Conservation (phyloP, 768 basidiomycete species). For the Lanmaoa rubissima region DNA sequence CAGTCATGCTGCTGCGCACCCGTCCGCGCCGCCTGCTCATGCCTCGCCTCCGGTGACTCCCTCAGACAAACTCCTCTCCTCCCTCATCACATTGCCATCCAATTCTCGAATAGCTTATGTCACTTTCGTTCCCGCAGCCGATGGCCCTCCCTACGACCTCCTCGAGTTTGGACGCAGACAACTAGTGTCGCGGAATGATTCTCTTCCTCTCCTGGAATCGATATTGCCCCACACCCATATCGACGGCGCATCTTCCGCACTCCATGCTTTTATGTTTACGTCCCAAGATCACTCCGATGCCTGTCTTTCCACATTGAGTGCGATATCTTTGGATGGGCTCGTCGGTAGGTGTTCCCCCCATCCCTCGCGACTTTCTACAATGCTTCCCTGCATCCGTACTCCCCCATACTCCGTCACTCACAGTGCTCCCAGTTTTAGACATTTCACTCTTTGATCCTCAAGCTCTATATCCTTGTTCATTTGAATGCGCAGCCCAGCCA, state of each 20-base stretch:
- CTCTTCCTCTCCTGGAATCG: constrained; percentile 44
- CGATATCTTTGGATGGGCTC: constrained; percentile 49
- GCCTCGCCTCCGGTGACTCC: constrained; percentile 33
- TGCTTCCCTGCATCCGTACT: constrained; percentile 2
- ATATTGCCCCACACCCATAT: constrained; percentile 52
- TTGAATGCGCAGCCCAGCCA: constrained; percentile 40
- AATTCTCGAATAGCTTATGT: constrained; percentile 45
- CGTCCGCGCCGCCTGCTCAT: constrained; percentile 5
- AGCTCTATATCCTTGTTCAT: constrained; percentile 54
- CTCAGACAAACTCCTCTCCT: constrained; percentile 44
- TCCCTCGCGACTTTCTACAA: background rate
- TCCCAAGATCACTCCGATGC: constrained; percentile 33
- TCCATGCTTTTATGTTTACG: constrained; percentile 60
- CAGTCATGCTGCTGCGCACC: constrained; percentile 14
- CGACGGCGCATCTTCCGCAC: constrained; percentile 38
- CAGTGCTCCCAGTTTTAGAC: constrained; percentile 38
- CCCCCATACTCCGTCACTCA: constrained; percentile 7
- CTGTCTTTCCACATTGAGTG: constrained; percentile 34
- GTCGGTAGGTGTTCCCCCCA: constrained; percentile 40
- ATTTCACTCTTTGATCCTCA: constrained; percentile 44
- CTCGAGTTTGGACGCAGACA: constrained; percentile 57
- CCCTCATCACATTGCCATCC: constrained; percentile 44
- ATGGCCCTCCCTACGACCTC: constrained; percentile 34
- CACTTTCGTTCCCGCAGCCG: constrained; percentile 38
- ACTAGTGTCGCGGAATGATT: constrained; percentile 40